phyloP scores from a whole-genome alignment of 208 protist genomes.

The Borovskyia barvae region DNA sequence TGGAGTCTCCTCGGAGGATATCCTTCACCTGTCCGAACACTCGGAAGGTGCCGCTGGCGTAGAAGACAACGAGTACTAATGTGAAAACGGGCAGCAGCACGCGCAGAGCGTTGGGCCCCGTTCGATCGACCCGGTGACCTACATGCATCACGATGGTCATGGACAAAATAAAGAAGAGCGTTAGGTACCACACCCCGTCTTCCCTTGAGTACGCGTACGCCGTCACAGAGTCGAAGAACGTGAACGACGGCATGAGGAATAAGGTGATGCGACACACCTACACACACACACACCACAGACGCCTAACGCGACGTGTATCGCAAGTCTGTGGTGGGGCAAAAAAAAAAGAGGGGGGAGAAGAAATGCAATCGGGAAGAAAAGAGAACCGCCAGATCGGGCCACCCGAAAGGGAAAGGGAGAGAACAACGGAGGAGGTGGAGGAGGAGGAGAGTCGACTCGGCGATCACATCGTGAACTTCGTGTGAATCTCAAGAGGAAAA shows the following conservation, averaged over 20 bases:
- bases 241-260: too few species aligned
- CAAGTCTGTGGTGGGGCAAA: background rate
- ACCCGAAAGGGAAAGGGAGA: background rate
- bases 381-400: background rate
- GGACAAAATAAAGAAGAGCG: background rate
- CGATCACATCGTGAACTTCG: too few species aligned
- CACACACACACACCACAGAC: too few species aligned
- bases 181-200: too few species aligned
- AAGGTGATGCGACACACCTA: too few species aligned
- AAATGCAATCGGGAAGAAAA: background rate
- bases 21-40: slow-evolving; percentile 24
- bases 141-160: slow-evolving; percentile 28
- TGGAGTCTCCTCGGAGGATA: slow-evolving; percentile 21
- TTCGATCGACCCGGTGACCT: slow-evolving; percentile 10
- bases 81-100: slow-evolving; percentile 24
- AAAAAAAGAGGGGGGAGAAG: background rate
- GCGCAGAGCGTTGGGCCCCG: slow-evolving; percentile 1
- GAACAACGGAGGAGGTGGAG: background rate
- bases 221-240: too few species aligned
- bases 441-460: too few species aligned
- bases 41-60: slow-evolving; percentile 36
- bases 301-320: too few species aligned
- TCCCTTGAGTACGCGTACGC: too few species aligned
- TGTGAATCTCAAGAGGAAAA: too few species aligned
- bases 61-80: slow-evolving; percentile 26